Evolutionary conservation across 73 alveolate species (phyloP), one percentile per base, ranked within the genome.

Genomic region (Paramecium sexaurelia): DNA sequence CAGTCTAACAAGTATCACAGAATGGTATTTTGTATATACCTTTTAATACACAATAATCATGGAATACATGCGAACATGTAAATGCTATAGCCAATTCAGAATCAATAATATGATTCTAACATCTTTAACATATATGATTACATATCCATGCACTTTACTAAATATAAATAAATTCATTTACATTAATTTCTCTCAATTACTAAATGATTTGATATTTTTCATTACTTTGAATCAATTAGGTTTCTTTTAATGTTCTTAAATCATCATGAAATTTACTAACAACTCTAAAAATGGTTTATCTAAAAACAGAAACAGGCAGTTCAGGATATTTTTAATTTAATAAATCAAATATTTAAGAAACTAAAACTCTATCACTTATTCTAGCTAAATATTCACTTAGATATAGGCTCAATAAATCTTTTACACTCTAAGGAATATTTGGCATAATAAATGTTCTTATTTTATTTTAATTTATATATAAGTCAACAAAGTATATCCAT

Each of bases 131-230:
- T n/a, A 29, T 24, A 22, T 37, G 40, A 43, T 78, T 39, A 5
- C 61, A 32, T 10, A 41, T 24, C 90, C 90, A 78, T 41, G 75
- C 90, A 78, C 90, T 78, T 39, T 78, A 33, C 90, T 78, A 78
- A 40, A 24, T 9, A 2, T 78, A 1, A 19, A 13, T 39, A 8
- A 29, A 78, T 39, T 8, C n/a, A n/a, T 17, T 39, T 78, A 78
- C 90, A 78, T 78, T 39, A 78, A 78, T 37, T 78, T 78, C 26
- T 29, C 22, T 41, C 15, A 78, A 22, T 78, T 78, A 24, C 11
- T 39, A 6, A 40, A 45, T 78, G 0, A 78, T 39, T 11, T 41
- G 43, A 19, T 39, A 40, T 78, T 78, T 41, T 27, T 39, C 90
- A 43, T 43, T 78, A 19, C 71, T 39, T 41, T 29, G 24, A 1